Percentiles rank a stretch among this genome's conserved stretches.
Conservation (phyloP, 2,329 filamentous ascomycete genomes). For the Colletotrichum simmondsii region DNA sequence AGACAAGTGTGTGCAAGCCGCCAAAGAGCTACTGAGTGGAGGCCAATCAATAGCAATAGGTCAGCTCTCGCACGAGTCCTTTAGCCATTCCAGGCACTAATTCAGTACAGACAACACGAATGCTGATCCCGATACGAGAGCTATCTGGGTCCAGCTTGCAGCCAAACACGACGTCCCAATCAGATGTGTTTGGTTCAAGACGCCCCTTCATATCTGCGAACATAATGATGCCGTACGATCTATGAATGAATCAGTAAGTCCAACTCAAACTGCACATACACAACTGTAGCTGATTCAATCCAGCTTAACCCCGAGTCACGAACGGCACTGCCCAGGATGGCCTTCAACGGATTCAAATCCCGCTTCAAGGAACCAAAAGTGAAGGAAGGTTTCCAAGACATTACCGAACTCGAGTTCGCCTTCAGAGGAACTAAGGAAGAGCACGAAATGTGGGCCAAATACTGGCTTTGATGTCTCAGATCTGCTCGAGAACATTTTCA, state of each 20-base stretch:
- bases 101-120: conserved; percentile 87
- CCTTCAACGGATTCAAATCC: conserved; percentile 80
- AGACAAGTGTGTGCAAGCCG: conserved; percentile 78
- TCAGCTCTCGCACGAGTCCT: conserved; percentile 53
- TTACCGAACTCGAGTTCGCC: conserved; percentile 79
- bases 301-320: conserved; percentile 87
- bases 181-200: conserved; percentile 87
- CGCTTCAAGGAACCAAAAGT: conserved; percentile 78
- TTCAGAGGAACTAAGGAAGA: conserved; percentile 78
- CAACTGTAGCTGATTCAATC: neutral
- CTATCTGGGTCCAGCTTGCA: conserved; percentile 83
- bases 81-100: neutral
- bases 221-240: conserved; percentile 91
- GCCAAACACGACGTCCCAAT: conserved; percentile 77
- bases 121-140: conserved; percentile 79
- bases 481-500: neutral
- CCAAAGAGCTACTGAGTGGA: conserved; percentile 71
- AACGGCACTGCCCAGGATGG: conserved; percentile 77
- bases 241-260: conserved; percentile 60
- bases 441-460: conserved; percentile 77
- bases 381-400: conserved; percentile 86
- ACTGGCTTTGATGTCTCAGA: conserved; percentile 70
- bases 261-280: neutral
- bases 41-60: conserved; percentile 81
- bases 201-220: conserved; percentile 74